Evolutionary conservation across 83 land plant species (phyloP), one percentile per base, ranked within the genome.

Genomic region (Thuja plicata): DNA sequence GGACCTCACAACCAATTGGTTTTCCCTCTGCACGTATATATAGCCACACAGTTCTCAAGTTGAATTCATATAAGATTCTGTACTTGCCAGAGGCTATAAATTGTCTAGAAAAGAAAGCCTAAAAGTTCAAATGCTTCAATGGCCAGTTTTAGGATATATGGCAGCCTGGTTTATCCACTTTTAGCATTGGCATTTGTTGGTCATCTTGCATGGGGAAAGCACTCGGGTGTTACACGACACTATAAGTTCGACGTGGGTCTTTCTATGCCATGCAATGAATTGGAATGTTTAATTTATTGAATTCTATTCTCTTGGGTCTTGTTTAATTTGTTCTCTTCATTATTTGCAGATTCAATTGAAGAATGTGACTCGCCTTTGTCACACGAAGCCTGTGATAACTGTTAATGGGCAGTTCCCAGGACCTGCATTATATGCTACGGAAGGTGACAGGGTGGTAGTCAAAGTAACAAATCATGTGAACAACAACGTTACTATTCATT

Each of bases 401-500:
- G 89, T 90, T 4, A 90, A 93, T 30, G 90, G 91, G 30, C 87
- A 88, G 50, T 89, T 87, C 30, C 92, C 92, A 45, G 92, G 92
- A 11, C 94, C 94, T 55, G 87, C 48, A 46, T 40, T 92, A 3
- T 88, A 87, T 55, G 94, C 89, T 21, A 77, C 90, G 17, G 94
- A 93, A 90, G 94, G 94, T 24, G 94, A 93, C 66, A 85, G 88
- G 38, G 87, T 91, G 17, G 0, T 88, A 0, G 76, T 93, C 15
- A 91, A 90, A 55, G 94, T 93, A 71, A 79, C 89, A 41, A 93
- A 93, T 85, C 92, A 91, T 78, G 88, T 93, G 19, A 19, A 71
- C 45, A 15, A 89, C 83, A 93, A 92, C 73, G 88, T 93, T 55
- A 90, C 89, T 57, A 87, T 93, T 62, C 94, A 93, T 60, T 93